These are phyloP conservation scores for Camelina sativa DNA, from an alignment of 345 rosid species.

Conservation along the genomic window DNA sequence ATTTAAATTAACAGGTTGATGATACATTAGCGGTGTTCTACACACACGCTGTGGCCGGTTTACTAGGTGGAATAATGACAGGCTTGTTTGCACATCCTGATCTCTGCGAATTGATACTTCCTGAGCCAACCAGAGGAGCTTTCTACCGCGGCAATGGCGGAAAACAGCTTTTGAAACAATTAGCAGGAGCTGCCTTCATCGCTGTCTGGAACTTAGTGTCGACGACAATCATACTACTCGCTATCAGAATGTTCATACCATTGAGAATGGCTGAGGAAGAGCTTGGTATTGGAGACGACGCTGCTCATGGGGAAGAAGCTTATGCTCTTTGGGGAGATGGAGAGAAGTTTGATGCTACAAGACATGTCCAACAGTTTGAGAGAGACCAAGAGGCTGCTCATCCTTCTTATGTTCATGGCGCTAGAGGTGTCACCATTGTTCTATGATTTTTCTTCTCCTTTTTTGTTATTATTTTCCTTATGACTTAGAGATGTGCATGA, in stretches of 20 bases:
- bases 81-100: conserved; percentile 85
- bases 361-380: conserved; percentile 51
- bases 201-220: conserved; percentile 68
- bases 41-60: conserved; percentile 95
- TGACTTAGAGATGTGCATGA: conserved; percentile 10
- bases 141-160: conserved; percentile 81
- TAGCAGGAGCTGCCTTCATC: conserved; percentile 70
- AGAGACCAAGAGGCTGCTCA: conserved; percentile 49
- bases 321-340: conserved; percentile 99
- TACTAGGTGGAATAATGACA: conserved; percentile 76
- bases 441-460: conserved; percentile 41
- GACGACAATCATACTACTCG: conserved; percentile 65
- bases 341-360: conserved; percentile 76
- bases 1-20: conserved; percentile 54
- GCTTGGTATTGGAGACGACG: conserved; percentile 85
- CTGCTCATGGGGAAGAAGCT: conserved; percentile 96
- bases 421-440: conserved; percentile 79
- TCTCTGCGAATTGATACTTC: conserved; percentile 56
- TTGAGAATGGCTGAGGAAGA: conserved; percentile 82
- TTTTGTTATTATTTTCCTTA: background rate
- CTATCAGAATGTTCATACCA: conserved; percentile 67
- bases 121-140: conserved; percentile 62
- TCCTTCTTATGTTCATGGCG: conserved; percentile 59
- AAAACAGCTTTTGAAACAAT: conserved; percentile 69
- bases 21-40: conserved; percentile 91